Base-by-base conservation (phyloP, 139 green algal genomes). In the Coelastrella sp. region DNA sequence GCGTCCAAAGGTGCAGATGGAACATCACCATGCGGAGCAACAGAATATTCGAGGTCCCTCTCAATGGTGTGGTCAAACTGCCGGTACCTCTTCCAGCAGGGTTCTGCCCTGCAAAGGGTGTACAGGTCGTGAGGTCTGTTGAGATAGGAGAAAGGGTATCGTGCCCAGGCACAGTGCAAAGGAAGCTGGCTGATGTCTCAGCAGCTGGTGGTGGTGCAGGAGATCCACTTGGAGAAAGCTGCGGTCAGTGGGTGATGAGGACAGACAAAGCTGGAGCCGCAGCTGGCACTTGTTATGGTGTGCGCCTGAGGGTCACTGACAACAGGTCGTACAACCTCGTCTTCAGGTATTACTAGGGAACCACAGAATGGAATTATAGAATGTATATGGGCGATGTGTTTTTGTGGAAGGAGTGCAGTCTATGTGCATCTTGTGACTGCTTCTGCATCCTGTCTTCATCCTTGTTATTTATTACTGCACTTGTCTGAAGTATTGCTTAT, bases 251-350 rank as follows among this genome's bases (percentile, higher is more conserved):
- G 27, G 68, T 53, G 5, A 59, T 77, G 17, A 77, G 38, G 23
- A 77, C 68, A 4, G 35, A 6, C 21, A 57, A 35, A 25, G 17
- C 23, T 6, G 68, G 68, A 8, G 68, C 68, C 3, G 37, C 68
- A 38, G 45, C 1, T 21, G 68, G 68, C 2, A 38, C 38, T 15
- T 77, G 68, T 48, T 77, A 48, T 23, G 19, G 68, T 19, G 68
- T 59, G 40, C n/a, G 23, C 7, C 38, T 77, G 13, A 2, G 19
- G 2, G 57, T 38, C 5, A 77, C 38, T 5, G 68, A 77, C 23
- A 53, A 23, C 17, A 45, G 68, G 38, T 48, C 27, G 17, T 77
- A 77, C 38, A 77, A 77, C 38, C 45, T 77, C 23, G 6, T 59
- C 21, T 77, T 77, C 4, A 32, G 4, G 38, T 77, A 77, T 0